Percentiles rank a stretch among this genome's conserved stretches.
phyloP scores from a whole-genome alignment of 805 yeast genomes.

The Candida montana region DNA sequence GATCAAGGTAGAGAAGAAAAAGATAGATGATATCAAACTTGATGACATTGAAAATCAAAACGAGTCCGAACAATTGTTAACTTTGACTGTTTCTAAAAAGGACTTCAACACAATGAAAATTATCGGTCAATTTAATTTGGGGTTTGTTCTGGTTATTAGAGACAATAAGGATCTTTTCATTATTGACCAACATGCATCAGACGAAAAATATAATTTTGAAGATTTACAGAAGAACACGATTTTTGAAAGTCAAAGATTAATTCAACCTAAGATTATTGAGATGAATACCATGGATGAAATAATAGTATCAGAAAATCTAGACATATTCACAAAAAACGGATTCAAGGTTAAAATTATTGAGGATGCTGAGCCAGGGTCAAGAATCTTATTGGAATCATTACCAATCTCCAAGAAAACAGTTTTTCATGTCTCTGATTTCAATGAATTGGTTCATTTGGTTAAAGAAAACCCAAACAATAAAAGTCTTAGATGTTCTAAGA shows the following conservation, averaged over 20 bases:
- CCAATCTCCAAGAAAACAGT: constrained; percentile 70
- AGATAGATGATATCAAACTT: constrained; percentile 7
- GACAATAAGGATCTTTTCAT: constrained; percentile 63
- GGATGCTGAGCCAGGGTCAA: constrained; percentile 48
- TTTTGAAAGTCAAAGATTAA: constrained; percentile 67
- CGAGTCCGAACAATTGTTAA: constrained; percentile 53
- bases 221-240: constrained; percentile 47
- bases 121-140: constrained; percentile 93
- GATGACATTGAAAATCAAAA: constrained; percentile 41
- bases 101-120: constrained; percentile 75
- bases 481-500: constrained; percentile 64
- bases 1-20: background rate
- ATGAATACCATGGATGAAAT: constrained; percentile 77
- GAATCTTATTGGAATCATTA: constrained; percentile 51
- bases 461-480: constrained; percentile 46
- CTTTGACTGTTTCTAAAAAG: constrained; percentile 57
- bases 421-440: constrained; percentile 61
- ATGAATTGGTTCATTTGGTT: constrained; percentile 68
- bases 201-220: constrained; percentile 91
- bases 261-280: constrained; percentile 51
- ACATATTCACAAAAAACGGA: constrained; percentile 68
- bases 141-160: constrained; percentile 76
- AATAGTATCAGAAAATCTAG: constrained; percentile 53
- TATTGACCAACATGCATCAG: constrained; percentile 96
- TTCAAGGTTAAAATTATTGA: constrained; percentile 53